Conservation (phyloP, 305 asterid genomes). For the Solanum hybrid region DNA sequence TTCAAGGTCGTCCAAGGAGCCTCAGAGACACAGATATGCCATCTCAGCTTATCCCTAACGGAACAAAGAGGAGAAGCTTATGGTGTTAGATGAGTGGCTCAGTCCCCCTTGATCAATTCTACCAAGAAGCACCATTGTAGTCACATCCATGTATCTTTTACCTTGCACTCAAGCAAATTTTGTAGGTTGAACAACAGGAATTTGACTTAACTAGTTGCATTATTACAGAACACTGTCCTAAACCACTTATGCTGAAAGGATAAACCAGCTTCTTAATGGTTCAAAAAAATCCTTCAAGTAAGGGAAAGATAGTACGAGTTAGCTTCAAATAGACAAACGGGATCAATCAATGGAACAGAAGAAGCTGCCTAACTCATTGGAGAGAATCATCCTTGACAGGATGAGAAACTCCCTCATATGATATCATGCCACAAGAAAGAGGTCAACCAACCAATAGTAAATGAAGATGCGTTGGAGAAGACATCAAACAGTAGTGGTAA, state of each 20-base stretch:
- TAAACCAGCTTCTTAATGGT: not conserved
- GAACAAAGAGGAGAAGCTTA: not conserved
- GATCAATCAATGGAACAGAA: not conserved
- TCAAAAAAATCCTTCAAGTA: not conserved
- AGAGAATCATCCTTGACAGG: not conserved
- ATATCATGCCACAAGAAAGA: not conserved
- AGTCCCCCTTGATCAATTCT: not conserved
- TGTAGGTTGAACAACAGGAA: not conserved
- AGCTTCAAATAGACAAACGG: not conserved
- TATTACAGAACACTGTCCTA: not conserved
- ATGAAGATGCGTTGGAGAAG: not conserved
- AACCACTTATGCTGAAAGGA: not conserved
- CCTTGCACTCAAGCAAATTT: not conserved
- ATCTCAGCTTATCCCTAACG: not conserved
- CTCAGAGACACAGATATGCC: not conserved
- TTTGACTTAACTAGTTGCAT: not conserved
- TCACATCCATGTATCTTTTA: not conserved
- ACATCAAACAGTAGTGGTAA: not conserved
- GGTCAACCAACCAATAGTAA: not conserved
- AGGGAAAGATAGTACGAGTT: not conserved
- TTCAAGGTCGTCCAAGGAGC: not conserved
- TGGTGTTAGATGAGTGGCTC: not conserved
- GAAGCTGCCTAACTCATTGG: not conserved
- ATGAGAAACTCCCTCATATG: not conserved
- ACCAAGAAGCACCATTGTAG: not conserved